Percentiles rank a stretch among this genome's conserved stretches.
Conservation (phyloP, 1,284 basidiomycete genomes). For the Cutaneotrichosporon curvatum region DNA sequence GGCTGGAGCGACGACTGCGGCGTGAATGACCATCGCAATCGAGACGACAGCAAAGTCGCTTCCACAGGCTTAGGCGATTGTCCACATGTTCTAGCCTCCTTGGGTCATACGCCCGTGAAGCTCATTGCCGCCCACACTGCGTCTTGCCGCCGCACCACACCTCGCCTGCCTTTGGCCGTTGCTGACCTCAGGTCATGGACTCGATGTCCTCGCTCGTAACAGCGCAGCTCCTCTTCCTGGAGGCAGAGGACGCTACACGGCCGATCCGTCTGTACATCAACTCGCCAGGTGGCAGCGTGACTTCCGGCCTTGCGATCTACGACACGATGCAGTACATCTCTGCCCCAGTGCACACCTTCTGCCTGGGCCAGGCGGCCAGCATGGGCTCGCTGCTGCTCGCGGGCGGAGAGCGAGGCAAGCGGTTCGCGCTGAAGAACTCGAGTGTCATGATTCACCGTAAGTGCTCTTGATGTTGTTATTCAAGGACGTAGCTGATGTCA, state of each 20-base stretch:
- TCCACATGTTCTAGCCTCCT: too few species aligned
- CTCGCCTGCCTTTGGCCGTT: too few species aligned
- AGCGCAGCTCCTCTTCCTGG: conserved; percentile 83
- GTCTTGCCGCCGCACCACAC: too few species aligned
- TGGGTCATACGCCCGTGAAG: too few species aligned
- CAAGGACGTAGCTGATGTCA: conserved; percentile 34
- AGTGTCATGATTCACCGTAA: conserved; percentile 95
- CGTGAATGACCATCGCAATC: too few species aligned
- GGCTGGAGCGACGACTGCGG: too few species aligned
- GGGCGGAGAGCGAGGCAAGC: conserved; percentile 75
- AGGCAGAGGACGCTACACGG: conserved; percentile 83
- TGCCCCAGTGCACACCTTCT: conserved; percentile 88
- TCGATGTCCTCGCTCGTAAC: conserved; percentile 74
- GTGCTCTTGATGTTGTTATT: conserved; percentile 36
- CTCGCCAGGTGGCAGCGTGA: conserved; percentile 87
- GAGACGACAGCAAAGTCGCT: too few species aligned
- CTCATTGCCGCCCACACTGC: too few species aligned
- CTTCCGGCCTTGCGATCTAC: conserved; percentile 87
- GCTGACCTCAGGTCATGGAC: conserved; percentile 63
- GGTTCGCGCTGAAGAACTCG: conserved; percentile 80
- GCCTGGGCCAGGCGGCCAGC: conserved; percentile 82
- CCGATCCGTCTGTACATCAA: conserved; percentile 93
- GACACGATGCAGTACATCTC: conserved; percentile 85
- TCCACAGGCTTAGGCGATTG: too few species aligned
- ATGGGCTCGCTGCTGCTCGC: conserved; percentile 87